Conservation (phyloP, 305 asterid genomes). For the Rubia peregrina region DNA sequence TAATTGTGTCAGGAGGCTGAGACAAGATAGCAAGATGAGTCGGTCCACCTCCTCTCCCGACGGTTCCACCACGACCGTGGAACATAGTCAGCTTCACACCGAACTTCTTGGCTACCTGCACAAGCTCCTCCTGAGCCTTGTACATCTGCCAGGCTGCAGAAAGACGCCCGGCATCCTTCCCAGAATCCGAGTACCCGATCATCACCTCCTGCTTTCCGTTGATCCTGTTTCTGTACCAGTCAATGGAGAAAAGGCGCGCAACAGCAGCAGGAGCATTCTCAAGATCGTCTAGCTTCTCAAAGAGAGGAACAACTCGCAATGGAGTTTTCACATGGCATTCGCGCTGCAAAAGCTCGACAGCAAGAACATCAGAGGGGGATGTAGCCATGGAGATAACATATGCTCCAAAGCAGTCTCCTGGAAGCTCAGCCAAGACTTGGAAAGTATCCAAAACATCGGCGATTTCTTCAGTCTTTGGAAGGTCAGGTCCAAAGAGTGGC, state of each 20-base stretch:
- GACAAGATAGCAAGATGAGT: slow-evolving; percentile 58
- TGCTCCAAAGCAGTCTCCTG: slow-evolving; percentile 48
- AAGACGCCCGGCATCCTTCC: slow-evolving; percentile 51
- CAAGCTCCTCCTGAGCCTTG: slow-evolving; percentile 52
- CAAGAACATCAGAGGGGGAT: slow-evolving; percentile 45
- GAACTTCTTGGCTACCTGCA: slow-evolving; percentile 39
- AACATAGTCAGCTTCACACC: slow-evolving; percentile 53
- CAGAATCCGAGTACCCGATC: slow-evolving; percentile 57
- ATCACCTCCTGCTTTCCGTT: slow-evolving; percentile 53
- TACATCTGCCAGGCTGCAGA: slow-evolving; percentile 56
- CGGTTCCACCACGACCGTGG: slow-evolving; percentile 58
- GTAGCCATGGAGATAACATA: slow-evolving; percentile 55
- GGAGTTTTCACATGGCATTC: slow-evolving; percentile 45
- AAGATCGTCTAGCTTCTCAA: slow-evolving; percentile 46
- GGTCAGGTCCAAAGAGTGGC: slow-evolving; percentile 48
- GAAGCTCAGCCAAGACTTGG: slow-evolving; percentile 47
- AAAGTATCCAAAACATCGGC: slow-evolving; percentile 48
- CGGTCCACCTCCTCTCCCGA: slow-evolving; percentile 58
- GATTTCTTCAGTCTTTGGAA: slow-evolving; percentile 45
- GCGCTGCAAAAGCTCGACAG: slow-evolving; percentile 51
- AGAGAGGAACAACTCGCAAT: slow-evolving; percentile 49
- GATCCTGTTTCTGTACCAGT: slow-evolving; percentile 45
- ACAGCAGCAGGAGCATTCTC: slow-evolving; percentile 54
- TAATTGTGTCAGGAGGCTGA: slow-evolving; percentile 48
- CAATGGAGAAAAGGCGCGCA: slow-evolving; percentile 47